Percentiles rank a stretch among this genome's conserved stretches.
Evolutionary conservation across 257 asterid genomes (phyloP).

Genomic region (Solanum piurae): DNA sequence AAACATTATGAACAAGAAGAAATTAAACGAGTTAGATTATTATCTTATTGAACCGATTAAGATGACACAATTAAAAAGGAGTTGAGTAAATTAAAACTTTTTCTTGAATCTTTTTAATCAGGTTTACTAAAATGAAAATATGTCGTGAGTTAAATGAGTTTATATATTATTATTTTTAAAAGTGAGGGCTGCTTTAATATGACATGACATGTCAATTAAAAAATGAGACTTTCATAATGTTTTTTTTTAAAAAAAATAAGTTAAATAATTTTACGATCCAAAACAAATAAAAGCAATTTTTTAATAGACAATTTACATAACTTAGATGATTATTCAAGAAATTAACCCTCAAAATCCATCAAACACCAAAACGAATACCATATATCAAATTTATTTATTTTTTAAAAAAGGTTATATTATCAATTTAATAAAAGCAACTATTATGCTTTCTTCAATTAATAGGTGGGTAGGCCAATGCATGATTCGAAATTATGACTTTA

Average conservation of each 20-base stretch:
- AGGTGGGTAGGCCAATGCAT: not conserved
- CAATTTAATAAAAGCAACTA: not conserved
- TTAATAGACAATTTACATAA: not conserved
- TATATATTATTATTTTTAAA: too few relatives aligned
- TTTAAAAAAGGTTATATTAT: not conserved
- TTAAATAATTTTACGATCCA: not conserved
- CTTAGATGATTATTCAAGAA: not conserved
- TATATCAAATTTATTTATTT: not conserved
- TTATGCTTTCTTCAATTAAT: not conserved
- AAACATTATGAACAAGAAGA: not conserved
- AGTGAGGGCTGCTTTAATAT: not conserved
- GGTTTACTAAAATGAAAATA: not conserved
- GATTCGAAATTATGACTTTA: not conserved
- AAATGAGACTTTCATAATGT: not conserved
- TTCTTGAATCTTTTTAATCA: not conserved
- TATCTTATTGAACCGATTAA: not conserved
- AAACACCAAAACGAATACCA: not conserved
- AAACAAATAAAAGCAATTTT: not conserved
- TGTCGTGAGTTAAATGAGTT: too few relatives aligned
- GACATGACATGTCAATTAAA: not conserved
- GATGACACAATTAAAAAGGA: not conserved
- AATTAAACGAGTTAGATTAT: not conserved
- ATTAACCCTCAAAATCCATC: not conserved
- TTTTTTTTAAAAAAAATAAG: not conserved
- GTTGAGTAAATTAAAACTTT: not conserved